Base-by-base conservation (phyloP, 169 alveolate genomes). In the Babesia sp. region DNA sequence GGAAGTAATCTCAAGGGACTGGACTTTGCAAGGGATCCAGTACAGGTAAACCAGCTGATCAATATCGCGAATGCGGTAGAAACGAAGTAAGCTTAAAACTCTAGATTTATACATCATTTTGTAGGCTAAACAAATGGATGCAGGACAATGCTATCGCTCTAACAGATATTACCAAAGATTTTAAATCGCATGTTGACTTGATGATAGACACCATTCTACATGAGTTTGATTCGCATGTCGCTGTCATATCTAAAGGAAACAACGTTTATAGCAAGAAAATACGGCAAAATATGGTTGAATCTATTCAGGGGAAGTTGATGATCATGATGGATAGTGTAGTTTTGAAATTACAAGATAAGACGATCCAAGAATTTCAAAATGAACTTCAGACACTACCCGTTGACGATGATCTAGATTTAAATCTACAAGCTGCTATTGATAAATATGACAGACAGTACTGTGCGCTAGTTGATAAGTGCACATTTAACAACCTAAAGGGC, bases 361-460 rank as follows among this genome's bases (percentile, higher is more conserved):
- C 46, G 16, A 2, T 72, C 29, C 76, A 72, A 60, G 64, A 60
- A 34, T 72, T 59, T 45, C 83, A 61, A 22, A 41, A 72, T 8
- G 31, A 37, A 18, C 53, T 72, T n/a, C 68, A 50, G 45, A 59
- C 45, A 22, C 46, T 72, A 24, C 51, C 74, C 5, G 68, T 72
- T 8, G 63, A 50, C 28, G 57, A 36, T 28, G 50, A 72, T 60
- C 66, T 72, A 22, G 67, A 53, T n/a, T 5, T 51, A 55, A 68
- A 69, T 26, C 71, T 77, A 28, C 66, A 66, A 26, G 76, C 48
- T 20, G 46, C 45, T 6, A 77, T 77, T 33, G 71, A 45, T 6
- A 77, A 46, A 26, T 66, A 48, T 39, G 86, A 77, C n/a, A 55
- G 54, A 20, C 4, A 34, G 24, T 77, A 69, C 69, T 77, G 73